Evolutionary conservation across 192 early-diverging fungal genomes (phyloP), one percentile per base, ranked within the genome.

Genomic region (Diversispora epigaea): DNA sequence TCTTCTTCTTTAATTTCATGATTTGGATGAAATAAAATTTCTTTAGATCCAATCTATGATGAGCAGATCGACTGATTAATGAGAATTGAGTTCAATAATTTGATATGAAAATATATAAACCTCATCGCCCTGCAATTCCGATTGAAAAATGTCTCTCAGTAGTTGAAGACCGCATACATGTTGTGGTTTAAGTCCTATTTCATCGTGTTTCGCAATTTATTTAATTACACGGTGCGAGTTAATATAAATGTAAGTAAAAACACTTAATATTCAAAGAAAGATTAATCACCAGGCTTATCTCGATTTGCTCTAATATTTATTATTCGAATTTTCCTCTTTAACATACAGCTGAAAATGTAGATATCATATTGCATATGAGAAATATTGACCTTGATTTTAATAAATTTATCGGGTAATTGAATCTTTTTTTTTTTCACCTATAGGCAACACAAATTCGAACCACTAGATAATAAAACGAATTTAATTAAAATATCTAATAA

Each of bases 131-230:
- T 68, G 65, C 10, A 83, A 40, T 12, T 62, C 41, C 44, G 73
- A 79, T 40, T 78, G 43, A 54, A 22, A 76, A 52, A 78, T 61
- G n/a, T 78, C 47, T 22, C 45, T 22, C 21, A 81, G 17, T 6
- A 83, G 75, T 17, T 63, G 25, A 54, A 84, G 21, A 4, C 82
- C 82, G 17, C 79, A 67, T 25, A 84, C n/a, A 78, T 83, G 81
- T 65, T 83, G 81, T 15, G 79, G 71, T 17, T 79, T 63, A 12
- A 83, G 70, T 22, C 80, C 80, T 62, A 64, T 32, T 43, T 25
- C 44, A 39, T 10, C 9, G 22, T 21, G 7, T 25, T 40, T n/a
- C 12, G 41, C 25, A 22, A 19, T 58, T 7, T 10, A 19, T 54
- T 57, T 21, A 19, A 44, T 11, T 40, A 45, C 21, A 73, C 14